Evolutionary conservation across 116 monocot genomes (phyloP).

Genomic region (Papilionanthe hybrid): DNA sequence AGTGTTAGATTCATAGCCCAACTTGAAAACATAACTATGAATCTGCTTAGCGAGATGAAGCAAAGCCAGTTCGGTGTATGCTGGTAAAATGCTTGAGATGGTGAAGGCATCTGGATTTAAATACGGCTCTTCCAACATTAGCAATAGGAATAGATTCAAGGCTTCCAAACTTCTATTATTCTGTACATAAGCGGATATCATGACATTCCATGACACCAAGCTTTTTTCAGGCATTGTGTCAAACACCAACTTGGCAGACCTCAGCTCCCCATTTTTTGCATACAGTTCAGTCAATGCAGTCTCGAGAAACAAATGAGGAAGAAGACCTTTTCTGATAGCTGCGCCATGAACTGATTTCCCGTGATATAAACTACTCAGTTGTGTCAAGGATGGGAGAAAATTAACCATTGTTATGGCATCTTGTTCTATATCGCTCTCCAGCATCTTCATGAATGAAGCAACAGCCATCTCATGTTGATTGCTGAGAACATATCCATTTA

Average conservation of each 20-base stretch:
- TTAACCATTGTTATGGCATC: conserved; percentile 53
- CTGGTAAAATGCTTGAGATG: conserved; percentile 49
- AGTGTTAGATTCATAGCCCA: conserved; percentile 29
- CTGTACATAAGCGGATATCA: conserved; percentile 59
- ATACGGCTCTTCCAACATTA: conserved; percentile 21
- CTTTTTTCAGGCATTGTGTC: conserved; percentile 44
- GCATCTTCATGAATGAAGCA: conserved; percentile 42
- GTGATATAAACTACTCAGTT: conserved; percentile 15
- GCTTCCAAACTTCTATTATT: conserved; percentile 36
- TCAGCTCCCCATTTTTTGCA: conserved; percentile 57
- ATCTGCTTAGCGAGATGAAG: conserved; percentile 59
- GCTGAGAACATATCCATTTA: conserved; percentile 53
- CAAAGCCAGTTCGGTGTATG: conserved; percentile 43
- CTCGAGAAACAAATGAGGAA: conserved; percentile 51
- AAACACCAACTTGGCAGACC: conserved; percentile 46
- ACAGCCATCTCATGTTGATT: conserved; percentile 26
- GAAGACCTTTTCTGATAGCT: conserved; percentile 36
- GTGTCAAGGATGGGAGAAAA: conserved; percentile 42
- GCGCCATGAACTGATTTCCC: conserved; percentile 62
- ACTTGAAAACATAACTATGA: conserved; percentile 48
- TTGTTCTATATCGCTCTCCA: conserved; percentile 12
- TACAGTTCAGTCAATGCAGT: conserved; percentile 60
- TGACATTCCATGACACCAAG: conserved; percentile 66
- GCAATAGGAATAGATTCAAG: conserved; percentile 40
- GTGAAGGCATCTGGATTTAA: conserved; percentile 68